Base-by-base conservation (phyloP, 192 early-diverging fungal species). In the Coemansia asiatica region DNA sequence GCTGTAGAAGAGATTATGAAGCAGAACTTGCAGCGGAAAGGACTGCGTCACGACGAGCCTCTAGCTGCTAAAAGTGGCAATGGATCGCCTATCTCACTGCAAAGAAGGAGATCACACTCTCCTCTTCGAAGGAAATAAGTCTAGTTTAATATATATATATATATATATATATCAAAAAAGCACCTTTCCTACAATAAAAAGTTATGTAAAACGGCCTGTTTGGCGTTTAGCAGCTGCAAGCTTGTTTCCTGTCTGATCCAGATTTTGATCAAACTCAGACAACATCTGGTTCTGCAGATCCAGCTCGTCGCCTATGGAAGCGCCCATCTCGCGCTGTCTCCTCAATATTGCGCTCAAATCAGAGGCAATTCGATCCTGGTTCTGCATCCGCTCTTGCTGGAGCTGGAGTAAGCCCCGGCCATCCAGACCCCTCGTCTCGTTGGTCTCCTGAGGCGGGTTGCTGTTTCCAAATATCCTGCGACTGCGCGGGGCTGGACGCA, bases 231-330 rank as follows among this genome's bases (percentile, higher is more conserved):
- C 87, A 47, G 87, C 81, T 51, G 87, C 86, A 27, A 98, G 69
- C 54, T 94, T 92, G 23, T 75, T 83, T 19, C 85, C 81, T 4
- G 91, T 93, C 56, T 89, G 71, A 31, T 89, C 91, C n/a, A 96
- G 85, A 62, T 89, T 85, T 48, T 87, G 81, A 63, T 92, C 92
- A 9, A 98, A 67, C 59, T 97, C 94, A 28, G 87, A 88, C 66
- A 98, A 69, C 64, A 97, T 53, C 67, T 90, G 86, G 80, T 92
- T 98, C 67, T 98, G 96, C 66, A 88, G 74, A 55, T 97, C 95
- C 31, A 98, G 81, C 75, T 98, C 96, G 19, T 94, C 72, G 21
- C 90, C 88, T 59, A 98, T 97, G 16, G 90, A 86, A 56, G 87
- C 51, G 16, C 95, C 94, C 75, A 98, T 86, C 64, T 95, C 87